Conservation (phyloP, 78 protist genomes). For the Dictyostelium intermedium region DNA sequence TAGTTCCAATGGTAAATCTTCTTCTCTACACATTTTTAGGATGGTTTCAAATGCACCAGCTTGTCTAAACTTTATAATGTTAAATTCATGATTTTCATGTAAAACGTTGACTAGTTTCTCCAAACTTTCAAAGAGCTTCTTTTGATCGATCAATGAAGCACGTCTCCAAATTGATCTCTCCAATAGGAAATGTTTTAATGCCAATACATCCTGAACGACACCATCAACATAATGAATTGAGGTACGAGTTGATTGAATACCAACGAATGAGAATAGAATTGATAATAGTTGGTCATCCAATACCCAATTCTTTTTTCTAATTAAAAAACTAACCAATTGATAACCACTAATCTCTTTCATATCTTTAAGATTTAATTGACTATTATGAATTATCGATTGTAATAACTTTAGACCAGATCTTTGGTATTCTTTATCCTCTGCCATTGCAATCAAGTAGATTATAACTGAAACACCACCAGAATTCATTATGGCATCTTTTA, state of each 20-base stretch:
- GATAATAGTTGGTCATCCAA: conserved; percentile 40
- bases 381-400: conserved; percentile 25
- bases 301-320: conserved; percentile 53
- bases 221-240: conserved; percentile 60
- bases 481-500: conserved; percentile 39
- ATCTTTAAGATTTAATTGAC: conserved; percentile 48
- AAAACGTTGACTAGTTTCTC: conserved; percentile 36
- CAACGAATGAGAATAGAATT: conserved; percentile 58
- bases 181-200: conserved; percentile 64
- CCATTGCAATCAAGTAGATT: conserved; percentile 40
- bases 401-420: conserved; percentile 22
- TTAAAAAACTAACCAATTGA: conserved; percentile 50
- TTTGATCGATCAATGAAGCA: conserved; percentile 53
- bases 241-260: conserved; percentile 45
- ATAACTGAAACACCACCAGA: conserved; percentile 73
- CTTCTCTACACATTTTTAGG: conserved; percentile 56
- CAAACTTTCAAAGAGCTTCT: conserved; percentile 49
- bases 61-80: conserved; percentile 58
- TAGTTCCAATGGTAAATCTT: conserved; percentile 53
- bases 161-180: conserved; percentile 78
- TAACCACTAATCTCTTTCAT: conserved; percentile 78
- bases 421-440: conserved; percentile 61
- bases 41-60: conserved; percentile 78
- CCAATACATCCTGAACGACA: conserved; percentile 50
- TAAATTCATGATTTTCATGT: conserved; percentile 63